Base-by-base conservation (phyloP, 2,329 filamentous ascomycete species). In the Ophiosphaerella herpotricha region DNA sequence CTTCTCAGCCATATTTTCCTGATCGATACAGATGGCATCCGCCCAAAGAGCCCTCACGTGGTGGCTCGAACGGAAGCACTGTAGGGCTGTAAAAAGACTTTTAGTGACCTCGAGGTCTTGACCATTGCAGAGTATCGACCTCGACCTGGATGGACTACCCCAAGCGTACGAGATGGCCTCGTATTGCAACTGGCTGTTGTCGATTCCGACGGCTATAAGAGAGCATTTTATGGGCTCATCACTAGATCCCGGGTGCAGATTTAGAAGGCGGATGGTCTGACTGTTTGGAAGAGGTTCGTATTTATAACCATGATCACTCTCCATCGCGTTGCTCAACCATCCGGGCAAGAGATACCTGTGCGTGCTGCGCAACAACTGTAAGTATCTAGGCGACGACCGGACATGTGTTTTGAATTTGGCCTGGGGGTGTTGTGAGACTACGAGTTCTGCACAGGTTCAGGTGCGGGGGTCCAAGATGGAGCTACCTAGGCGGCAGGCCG, bases 81-180 rank as follows among this genome's bases (percentile, higher is more conserved):
- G 32, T 16, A 46, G 38, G 14, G 48, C 43, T 13, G 16, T 16
- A 21, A 43, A 43, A 2, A 52, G 33, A 36, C 35, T 43, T 29
- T 24, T 26, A n/a, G 32, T 48, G 21, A 52, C 32, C n/a, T 11
- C 12, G n/a, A 47, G 24, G 8, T 9, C 6, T n/a, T 16, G 29
- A 6, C 33, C 24, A 26, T 48, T 32, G 8, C 16, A 35, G 9
- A 18, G 9, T 14, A 52, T 43, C 13, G 12, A 16, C 33, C 23
- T 24, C 16, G 14, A 12, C 16, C 36, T 36, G 18, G n/a, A 7
- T 16, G 35, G 13, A 48, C 18, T 29, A 1, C 57, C 54, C 57
- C 54, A 59, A 1, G 36, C 45, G 14, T 59, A 59, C 4, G 51
- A 57, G n/a, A 59, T 32, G 0, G 57, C 54, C 29, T 57, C 46